Conservation (phyloP, 768 basidiomycete species). For the Obba rivulosa region DNA sequence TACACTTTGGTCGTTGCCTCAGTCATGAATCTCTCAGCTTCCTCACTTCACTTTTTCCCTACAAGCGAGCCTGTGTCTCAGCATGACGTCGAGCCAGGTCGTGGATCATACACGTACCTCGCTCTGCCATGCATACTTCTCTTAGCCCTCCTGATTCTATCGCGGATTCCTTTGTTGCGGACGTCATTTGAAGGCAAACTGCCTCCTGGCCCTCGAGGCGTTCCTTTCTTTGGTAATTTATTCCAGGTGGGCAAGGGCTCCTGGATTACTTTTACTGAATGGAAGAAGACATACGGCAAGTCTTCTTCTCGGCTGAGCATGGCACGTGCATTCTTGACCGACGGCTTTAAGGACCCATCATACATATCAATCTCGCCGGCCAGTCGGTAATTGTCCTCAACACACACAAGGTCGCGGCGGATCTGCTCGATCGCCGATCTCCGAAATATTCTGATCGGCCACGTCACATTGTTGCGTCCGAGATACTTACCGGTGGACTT, state of each 20-base stretch:
- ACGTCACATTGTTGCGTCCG: constrained; percentile 10
- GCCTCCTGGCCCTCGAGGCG: background rate
- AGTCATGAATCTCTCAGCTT: too few relatives aligned
- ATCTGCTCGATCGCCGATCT: constrained; percentile 24
- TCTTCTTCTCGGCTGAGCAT: constrained; percentile 12
- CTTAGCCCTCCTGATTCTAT: too few relatives aligned
- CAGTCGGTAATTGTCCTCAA: constrained; percentile 22
- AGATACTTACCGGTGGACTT: constrained; percentile 14
- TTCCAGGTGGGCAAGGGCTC: constrained; percentile 7
- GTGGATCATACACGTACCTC: too few relatives aligned
- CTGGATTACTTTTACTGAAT: constrained; percentile 4
- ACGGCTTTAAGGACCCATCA: constrained; percentile 1
- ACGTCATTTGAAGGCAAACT: background rate
- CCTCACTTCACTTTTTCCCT: too few relatives aligned
- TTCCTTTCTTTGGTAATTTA: constrained; percentile 2
- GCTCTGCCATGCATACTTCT: too few relatives aligned
- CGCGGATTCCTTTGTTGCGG: too few relatives aligned
- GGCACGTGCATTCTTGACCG: constrained; percentile 11
- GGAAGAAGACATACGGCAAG: constrained; percentile 11
- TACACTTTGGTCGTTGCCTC: too few relatives aligned
- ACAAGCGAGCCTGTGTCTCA: too few relatives aligned
- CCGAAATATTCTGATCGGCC: constrained; percentile 24
- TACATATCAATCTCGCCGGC: constrained; percentile 18
- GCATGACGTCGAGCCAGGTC: too few relatives aligned
- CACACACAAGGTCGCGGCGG: constrained; percentile 20